Evolutionary conservation across 345 rosid genomes (phyloP).

Genomic region (Anastatica hierochuntica): DNA sequence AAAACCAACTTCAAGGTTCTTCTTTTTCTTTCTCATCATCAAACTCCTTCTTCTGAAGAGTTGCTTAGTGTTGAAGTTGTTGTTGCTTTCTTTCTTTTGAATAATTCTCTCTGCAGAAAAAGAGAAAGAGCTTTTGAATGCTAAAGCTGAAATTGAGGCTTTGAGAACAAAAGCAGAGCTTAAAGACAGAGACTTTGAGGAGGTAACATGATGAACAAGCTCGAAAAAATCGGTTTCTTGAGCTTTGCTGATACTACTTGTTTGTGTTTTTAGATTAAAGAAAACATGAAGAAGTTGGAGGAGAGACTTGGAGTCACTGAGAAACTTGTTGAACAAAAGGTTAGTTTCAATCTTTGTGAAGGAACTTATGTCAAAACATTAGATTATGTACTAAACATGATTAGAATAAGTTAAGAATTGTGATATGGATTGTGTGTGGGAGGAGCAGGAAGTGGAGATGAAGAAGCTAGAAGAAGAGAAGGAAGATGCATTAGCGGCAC

Average conservation of each 20-base stretch:
- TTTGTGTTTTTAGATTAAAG: conserved; percentile 43
- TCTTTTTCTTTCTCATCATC: neutral
- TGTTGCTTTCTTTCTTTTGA: neutral
- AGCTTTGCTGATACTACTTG: neutral
- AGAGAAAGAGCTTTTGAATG: conserved; percentile 41
- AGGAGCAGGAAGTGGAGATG: conserved; percentile 61
- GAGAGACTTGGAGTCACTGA: conserved; percentile 43
- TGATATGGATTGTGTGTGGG: too few species aligned
- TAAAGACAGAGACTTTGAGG: conserved; percentile 58
- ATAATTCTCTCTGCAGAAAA: conserved; percentile 39
- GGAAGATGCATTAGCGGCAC: conserved; percentile 86
- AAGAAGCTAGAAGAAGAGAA: conserved; percentile 53
- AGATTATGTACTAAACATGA: neutral
- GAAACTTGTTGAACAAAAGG: conserved; percentile 56
- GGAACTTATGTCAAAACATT: conserved; percentile 1
- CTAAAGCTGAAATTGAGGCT: conserved; percentile 54
- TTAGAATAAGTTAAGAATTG: too few species aligned
- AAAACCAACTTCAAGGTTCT: conserved; percentile 65
- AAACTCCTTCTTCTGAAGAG: neutral
- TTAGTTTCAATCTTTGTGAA: conserved; percentile 10
- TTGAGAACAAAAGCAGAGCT: conserved; percentile 52
- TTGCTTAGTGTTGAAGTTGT: neutral
- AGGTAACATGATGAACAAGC: too few species aligned
- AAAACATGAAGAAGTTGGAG: conserved; percentile 39
- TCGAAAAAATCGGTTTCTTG: too few species aligned